Conservation (phyloP, 495 filamentous ascomycete genomes). For the Chlorociboria aeruginascens region DNA sequence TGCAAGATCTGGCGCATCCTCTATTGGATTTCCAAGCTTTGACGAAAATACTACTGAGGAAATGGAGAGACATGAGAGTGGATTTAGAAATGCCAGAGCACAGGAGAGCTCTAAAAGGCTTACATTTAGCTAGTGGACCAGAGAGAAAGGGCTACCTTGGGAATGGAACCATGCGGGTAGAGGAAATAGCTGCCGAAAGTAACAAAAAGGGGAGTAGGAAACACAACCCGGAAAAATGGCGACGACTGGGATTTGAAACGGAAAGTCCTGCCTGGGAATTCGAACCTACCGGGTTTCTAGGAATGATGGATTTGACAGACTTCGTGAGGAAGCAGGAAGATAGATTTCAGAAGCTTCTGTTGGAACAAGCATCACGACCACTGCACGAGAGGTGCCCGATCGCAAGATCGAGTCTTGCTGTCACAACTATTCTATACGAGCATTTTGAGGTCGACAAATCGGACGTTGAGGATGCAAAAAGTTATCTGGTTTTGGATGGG, state of each 20-base stretch:
- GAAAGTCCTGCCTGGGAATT: slow-evolving; percentile 82
- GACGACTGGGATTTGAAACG: slow-evolving; percentile 81
- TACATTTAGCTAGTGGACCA: slow-evolving; percentile 60
- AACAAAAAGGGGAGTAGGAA: slow-evolving; percentile 43
- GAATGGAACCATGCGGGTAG: slow-evolving; percentile 18
- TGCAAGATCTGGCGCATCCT: slow-evolving; percentile 90
- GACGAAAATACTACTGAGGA: slow-evolving; percentile 79
- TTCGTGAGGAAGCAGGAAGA: slow-evolving; percentile 86
- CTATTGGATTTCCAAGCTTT: slow-evolving; percentile 89
- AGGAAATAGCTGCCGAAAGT: slow-evolving; percentile 21
- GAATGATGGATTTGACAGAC: slow-evolving; percentile 95
- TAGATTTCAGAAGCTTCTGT: slow-evolving; percentile 76
- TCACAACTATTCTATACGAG: slow-evolving; percentile 82
- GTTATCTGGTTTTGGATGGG: slow-evolving; percentile 61
- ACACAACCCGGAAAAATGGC: slow-evolving; percentile 89
- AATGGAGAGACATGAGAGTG: slow-evolving; percentile 78
- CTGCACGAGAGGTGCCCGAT: slow-evolving; percentile 71
- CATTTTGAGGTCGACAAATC: slow-evolving; percentile 91
- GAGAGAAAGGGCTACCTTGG: slow-evolving; percentile 32
- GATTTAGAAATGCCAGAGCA: slow-evolving; percentile 85
- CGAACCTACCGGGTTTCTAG: slow-evolving; percentile 73
- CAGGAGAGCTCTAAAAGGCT: slow-evolving; percentile 35
- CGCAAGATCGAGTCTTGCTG: slow-evolving; percentile 73
- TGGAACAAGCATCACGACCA: slow-evolving; percentile 76
- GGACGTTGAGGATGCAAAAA: slow-evolving; percentile 69